Evolutionary conservation across 2,329 filamentous ascomycete species (phyloP).

Genomic region (Pseudocercospora fuligena): DNA sequence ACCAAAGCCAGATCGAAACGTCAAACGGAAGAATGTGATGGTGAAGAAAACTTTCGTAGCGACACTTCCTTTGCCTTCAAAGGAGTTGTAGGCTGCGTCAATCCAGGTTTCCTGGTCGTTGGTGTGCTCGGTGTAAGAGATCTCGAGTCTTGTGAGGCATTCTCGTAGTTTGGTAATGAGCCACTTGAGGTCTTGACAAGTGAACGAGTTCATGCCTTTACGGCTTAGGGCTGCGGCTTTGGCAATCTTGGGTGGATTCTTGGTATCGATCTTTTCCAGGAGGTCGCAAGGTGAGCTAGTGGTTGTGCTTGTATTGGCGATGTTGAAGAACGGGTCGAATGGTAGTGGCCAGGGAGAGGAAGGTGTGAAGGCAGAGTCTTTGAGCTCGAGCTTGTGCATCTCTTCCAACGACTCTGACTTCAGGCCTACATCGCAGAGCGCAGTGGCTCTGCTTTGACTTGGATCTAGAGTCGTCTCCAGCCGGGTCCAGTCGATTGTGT

Average conservation of each 20-base stretch:
- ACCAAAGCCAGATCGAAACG: conserved; percentile 20
- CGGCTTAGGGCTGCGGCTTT: conserved; percentile 8
- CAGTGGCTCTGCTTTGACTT: conserved; percentile 16
- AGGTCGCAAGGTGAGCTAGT: conserved; percentile 21
- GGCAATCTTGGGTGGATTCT: conserved; percentile 9
- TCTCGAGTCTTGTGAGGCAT: conserved; percentile 21
- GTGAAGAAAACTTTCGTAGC: conserved; percentile 30
- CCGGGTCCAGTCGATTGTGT: neutral
- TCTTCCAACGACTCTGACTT: conserved; percentile 8
- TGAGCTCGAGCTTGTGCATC: conserved; percentile 7
- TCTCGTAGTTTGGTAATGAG: conserved; percentile 25
- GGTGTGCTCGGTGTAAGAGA: conserved; percentile 24
- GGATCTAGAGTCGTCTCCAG: neutral
- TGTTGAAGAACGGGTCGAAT: conserved; percentile 31
- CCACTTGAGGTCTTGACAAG: conserved; percentile 15
- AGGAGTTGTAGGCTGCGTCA: conserved; percentile 15
- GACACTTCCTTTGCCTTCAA: conserved; percentile 8
- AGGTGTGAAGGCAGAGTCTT: conserved; percentile 11
- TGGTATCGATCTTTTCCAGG: conserved; percentile 7
- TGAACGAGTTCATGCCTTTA: conserved; percentile 17
- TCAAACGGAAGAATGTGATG: conserved; percentile 19
- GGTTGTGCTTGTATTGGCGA: conserved; percentile 25
- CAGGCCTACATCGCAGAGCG: conserved; percentile 5
- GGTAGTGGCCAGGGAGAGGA: conserved; percentile 25
- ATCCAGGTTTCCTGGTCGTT: conserved; percentile 17